Evolutionary conservation across 2,329 filamentous ascomycete genomes (phyloP).

Genomic region (Botrytis byssoidea): DNA sequence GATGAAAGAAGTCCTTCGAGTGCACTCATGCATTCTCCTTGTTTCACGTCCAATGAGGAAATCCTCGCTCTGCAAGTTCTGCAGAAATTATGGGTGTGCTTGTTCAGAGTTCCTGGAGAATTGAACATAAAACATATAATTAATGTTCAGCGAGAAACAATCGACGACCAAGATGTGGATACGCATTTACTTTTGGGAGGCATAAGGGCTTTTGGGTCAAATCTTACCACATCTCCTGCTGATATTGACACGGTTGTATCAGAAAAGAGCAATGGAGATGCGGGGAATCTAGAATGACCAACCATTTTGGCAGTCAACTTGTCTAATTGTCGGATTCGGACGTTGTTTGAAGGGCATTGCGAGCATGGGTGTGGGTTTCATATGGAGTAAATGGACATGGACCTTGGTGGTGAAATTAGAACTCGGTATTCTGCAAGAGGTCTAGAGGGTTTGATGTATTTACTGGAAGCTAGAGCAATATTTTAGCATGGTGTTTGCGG

Average conservation of each 20-base stretch:
- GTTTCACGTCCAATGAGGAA: background rate
- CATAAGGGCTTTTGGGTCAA: background rate
- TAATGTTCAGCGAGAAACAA: background rate
- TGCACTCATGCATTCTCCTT: background rate
- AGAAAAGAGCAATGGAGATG: background rate
- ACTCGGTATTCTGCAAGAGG: background rate
- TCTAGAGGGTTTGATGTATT: background rate
- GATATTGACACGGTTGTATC: fast-evolving
- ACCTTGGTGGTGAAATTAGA: background rate
- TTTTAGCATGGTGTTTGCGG: background rate
- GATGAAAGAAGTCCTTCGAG: background rate
- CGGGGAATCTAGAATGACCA: background rate
- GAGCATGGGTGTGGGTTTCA: background rate
- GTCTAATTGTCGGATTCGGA: background rate
- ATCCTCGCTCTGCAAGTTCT: background rate
- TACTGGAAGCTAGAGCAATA: background rate
- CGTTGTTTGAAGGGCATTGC: background rate
- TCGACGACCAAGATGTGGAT: background rate
- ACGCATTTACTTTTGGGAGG: background rate
- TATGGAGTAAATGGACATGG: background rate
- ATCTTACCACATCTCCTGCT: too few species aligned
- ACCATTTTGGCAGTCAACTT: background rate
- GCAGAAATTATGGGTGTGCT: background rate
- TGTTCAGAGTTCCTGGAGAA: background rate
- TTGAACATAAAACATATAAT: background rate